Evolutionary conservation across 441 rosid species (phyloP).

Genomic region (Brassica hybrid): DNA sequence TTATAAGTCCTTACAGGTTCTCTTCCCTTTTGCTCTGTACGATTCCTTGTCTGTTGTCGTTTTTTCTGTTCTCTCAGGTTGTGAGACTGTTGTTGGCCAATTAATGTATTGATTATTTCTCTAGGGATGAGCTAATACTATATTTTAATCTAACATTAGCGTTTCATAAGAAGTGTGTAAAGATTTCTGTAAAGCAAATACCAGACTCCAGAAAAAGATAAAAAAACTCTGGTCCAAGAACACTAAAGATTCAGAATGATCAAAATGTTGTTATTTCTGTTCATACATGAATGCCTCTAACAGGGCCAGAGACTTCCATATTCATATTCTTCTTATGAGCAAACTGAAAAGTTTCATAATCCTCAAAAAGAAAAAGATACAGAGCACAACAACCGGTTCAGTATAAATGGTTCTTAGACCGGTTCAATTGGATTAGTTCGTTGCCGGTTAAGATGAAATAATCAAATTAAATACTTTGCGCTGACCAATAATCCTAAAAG

Average conservation of each 20-base stretch:
- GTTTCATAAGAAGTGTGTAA: not conserved
- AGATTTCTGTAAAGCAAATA: too few relatives aligned
- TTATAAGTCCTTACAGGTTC: conserved; percentile 18
- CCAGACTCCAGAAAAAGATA: too few relatives aligned
- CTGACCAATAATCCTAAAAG: conserved; percentile 8
- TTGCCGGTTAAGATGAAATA: conserved; percentile 13
- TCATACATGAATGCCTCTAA: not conserved
- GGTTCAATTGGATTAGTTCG: conserved; percentile 8
- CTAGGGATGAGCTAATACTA: not conserved
- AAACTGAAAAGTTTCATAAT: conserved; percentile 18
- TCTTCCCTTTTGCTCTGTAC: conserved; percentile 18
- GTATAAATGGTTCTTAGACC: not conserved
- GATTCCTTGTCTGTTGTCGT: conserved; percentile 13
- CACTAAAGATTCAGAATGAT: not conserved
- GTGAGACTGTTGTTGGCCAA: conserved; percentile 18
- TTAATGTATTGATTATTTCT: conserved; percentile 1
- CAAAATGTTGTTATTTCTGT: not conserved
- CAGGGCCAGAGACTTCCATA: conserved; percentile 3
- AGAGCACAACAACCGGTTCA: not conserved
- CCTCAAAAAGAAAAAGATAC: not conserved
- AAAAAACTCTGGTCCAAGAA: too few relatives aligned
- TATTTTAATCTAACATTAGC: not conserved
- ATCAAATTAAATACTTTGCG: not conserved
- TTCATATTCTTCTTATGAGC: not conserved
- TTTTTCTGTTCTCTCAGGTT: conserved; percentile 25